Evolutionary conservation across 2,329 filamentous ascomycete species (phyloP).

Genomic region (Ceratocystis albifundus): DNA sequence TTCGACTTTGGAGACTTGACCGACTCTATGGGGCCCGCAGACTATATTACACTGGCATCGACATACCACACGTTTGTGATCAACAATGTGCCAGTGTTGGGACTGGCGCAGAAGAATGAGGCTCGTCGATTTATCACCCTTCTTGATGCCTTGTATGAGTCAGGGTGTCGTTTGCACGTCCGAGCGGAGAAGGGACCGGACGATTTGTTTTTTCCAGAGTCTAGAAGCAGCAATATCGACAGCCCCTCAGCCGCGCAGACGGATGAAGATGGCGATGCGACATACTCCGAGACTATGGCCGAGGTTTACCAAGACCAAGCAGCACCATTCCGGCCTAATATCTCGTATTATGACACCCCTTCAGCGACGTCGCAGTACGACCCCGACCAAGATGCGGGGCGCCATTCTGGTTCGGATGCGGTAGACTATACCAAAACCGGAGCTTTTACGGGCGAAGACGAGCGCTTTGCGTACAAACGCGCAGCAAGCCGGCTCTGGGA

Average conservation of each 20-base stretch:
- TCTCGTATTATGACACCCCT: constrained; percentile 50
- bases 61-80: constrained; percentile 69
- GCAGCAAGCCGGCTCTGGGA: constrained; percentile 72
- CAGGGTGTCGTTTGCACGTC: constrained; percentile 63
- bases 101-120: constrained; percentile 62
- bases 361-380: constrained; percentile 40
- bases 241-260: not conserved
- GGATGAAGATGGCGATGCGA: constrained; percentile 31
- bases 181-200: constrained; percentile 58
- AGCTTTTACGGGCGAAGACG: constrained; percentile 68
- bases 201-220: constrained; percentile 64
- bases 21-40: constrained; percentile 59
- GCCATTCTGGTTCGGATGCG: constrained; percentile 34
- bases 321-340: constrained; percentile 67
- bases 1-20: constrained; percentile 63
- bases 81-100: constrained; percentile 56
- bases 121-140: constrained; percentile 69
- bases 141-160: constrained; percentile 69
- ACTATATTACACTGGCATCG: constrained; percentile 72
- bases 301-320: constrained; percentile 71
- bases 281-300: constrained; percentile 36
- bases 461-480: constrained; percentile 69
- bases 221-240: constrained; percentile 22
- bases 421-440: constrained; percentile 57
- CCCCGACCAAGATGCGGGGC: constrained; percentile 43